Evolutionary conservation across 208 protist genomes (phyloP).

Genomic region (Naegleria fowleri): DNA sequence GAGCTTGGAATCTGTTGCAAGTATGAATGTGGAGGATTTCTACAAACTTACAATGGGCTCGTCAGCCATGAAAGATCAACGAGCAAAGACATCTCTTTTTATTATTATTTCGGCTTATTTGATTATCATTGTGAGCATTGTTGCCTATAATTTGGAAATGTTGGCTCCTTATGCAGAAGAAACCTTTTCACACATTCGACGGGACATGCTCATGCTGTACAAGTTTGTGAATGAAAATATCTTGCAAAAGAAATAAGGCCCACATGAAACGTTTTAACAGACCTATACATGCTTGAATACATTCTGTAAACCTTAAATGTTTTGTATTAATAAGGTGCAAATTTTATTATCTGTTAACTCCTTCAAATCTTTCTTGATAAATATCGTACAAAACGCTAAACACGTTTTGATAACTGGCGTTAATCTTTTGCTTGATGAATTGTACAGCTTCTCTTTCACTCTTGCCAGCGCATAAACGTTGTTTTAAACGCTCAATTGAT

Average conservation of each 20-base stretch:
- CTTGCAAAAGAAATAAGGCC: no score
- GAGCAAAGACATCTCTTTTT: background rate
- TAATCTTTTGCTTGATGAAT: constrained; percentile 18
- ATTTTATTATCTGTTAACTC: constrained; percentile 13
- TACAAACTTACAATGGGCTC: background rate
- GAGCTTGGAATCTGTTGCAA: background rate
- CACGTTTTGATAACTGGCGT: constrained; percentile 11
- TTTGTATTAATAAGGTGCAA: no score
- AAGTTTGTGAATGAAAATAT: no score
- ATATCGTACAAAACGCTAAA: background rate
- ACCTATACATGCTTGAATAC: no score
- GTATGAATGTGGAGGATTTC: background rate
- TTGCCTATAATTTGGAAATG: no score
- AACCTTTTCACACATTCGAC: no score
- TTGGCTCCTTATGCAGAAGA: no score
- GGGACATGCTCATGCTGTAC: no score
- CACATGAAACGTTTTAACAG: no score
- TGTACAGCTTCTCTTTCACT: background rate
- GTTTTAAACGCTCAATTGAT: constrained; percentile 17
- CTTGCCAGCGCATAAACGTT: background rate
- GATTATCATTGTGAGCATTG: no score
- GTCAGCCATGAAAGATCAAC: background rate
- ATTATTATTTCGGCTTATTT: background rate
- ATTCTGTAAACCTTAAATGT: no score
- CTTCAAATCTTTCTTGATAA: constrained; percentile 26